Conservation (phyloP, 768 basidiomycete species). For the Lyophyllum semitale region DNA sequence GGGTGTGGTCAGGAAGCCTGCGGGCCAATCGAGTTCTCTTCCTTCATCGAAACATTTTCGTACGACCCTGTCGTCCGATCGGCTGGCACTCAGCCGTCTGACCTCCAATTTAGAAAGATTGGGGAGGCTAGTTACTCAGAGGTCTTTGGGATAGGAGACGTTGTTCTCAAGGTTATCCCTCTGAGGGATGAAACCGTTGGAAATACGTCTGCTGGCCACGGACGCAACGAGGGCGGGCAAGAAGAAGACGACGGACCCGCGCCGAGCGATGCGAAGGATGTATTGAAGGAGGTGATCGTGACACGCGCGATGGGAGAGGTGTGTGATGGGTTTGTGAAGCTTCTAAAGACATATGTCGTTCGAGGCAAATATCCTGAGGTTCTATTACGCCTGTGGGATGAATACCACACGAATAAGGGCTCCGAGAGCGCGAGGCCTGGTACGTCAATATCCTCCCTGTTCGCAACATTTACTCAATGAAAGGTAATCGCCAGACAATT, state of each 20-base stretch:
- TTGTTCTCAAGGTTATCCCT: slow-evolving; percentile 91
- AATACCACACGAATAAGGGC: slow-evolving; percentile 71
- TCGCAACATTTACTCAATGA: slow-evolving; percentile 2
- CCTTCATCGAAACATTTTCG: slow-evolving; percentile 82
- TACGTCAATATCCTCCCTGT: slow-evolving; percentile 27
- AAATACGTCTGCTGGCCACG: slow-evolving; percentile 5
- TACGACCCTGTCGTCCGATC: slow-evolving; percentile 62
- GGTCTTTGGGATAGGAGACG: slow-evolving; percentile 87
- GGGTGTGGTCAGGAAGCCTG: slow-evolving; percentile 69
- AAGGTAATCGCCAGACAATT: slow-evolving; percentile 53
- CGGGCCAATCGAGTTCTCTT: slow-evolving; percentile 74
- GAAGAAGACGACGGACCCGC: slow-evolving; percentile 59
- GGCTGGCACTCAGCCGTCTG: slow-evolving; percentile 17
- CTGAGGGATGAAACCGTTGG: slow-evolving; percentile 52
- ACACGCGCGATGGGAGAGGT: slow-evolving; percentile 77
- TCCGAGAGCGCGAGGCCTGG: slow-evolving; percentile 87
- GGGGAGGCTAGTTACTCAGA: slow-evolving; percentile 98
- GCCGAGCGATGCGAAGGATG: slow-evolving; percentile 72
- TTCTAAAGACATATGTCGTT: slow-evolving; percentile 85
- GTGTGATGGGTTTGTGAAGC: slow-evolving; percentile 76
- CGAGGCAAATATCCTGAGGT: slow-evolving; percentile 80
- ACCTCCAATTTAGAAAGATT: slow-evolving; percentile 70
- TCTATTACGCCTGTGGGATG: slow-evolving; percentile 86
- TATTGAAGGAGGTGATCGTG: slow-evolving; percentile 80
- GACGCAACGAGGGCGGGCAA: slow-evolving; percentile 9